Base-by-base conservation (phyloP, 2,329 filamentous ascomycete genomes). In the Sarocladium brachiariae region DNA sequence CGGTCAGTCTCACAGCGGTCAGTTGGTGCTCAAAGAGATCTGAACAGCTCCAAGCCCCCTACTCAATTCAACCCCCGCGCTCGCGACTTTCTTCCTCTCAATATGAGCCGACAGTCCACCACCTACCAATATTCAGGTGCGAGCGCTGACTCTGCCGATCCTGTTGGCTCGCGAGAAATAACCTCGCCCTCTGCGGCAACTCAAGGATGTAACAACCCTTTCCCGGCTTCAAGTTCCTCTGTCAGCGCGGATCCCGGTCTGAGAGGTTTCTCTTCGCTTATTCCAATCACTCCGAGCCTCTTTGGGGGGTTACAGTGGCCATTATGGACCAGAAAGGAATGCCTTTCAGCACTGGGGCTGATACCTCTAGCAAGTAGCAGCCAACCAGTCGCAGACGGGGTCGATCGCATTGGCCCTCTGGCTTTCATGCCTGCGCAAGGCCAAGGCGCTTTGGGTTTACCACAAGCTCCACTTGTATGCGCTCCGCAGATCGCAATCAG, bases 51-150 rank as follows among this genome's bases (percentile, higher is more conserved):
- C 8, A 8, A 14, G 9, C 14, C 21, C 16, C 11, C 39, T 4
- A 47, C 31, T 11, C 43, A 24, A 10, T 37, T 49, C 25, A 49
- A 49, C 27, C 46, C 46, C 18, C 46, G 30, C 7, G 46, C 46
- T 24, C 9, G 46, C 21, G 46, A 49, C 31, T 49, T 49, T 27
- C 33, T 49, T 10, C 27, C 30, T 13, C 21, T 49, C 9, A 24
- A 11, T 14, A 27, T 13, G 7, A 37, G 8, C 24, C 31, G n/a
- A 33, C 14, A 30, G 3, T 21, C 27, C 4, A 30, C 10, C 16
- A n/a, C 21, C 16, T 13, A 45, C 39, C 37, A 39, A 23, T 21
- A 21, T 19, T n/a, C 18, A 10, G n/a, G n/a, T n/a, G n/a, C n/a
- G n/a, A n/a, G n/a, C n/a, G n/a, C n/a, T n/a, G n/a, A n/a, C n/a